phyloP scores from a whole-genome alignment of 1,284 basidiomycete genomes.

The Flammula alnicola region DNA sequence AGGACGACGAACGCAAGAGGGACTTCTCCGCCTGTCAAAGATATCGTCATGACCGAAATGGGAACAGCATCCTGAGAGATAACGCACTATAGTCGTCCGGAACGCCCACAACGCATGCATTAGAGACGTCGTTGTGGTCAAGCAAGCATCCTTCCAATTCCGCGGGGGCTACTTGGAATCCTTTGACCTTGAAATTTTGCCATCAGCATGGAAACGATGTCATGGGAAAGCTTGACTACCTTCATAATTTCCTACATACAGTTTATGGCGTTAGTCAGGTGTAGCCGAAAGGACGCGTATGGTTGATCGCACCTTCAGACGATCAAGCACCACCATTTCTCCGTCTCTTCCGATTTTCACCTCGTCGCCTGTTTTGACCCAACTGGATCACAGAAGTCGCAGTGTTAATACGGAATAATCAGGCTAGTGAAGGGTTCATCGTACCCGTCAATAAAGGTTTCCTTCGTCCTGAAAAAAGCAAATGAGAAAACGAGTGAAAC shows the following conservation, averaged over 20 bases:
- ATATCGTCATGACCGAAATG: too few relatives aligned
- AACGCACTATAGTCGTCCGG: constrained; percentile 65
- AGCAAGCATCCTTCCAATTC: constrained; percentile 76
- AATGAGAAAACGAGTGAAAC: not conserved
- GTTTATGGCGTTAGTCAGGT: not conserved
- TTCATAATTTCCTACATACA: constrained; percentile 56
- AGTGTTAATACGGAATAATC: not conserved
- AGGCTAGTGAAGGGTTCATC: not conserved
- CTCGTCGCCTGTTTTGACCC: constrained; percentile 74
- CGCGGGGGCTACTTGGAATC: constrained; percentile 71
- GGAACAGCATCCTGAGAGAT: too few relatives aligned
- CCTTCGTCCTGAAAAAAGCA: constrained; percentile 44
- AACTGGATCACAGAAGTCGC: constrained; percentile 45
- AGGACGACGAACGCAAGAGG: constrained; percentile 69
- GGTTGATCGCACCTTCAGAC: constrained; percentile 59
- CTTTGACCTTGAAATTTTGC: constrained; percentile 50
- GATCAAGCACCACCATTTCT: constrained; percentile 69
- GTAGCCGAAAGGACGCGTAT: not conserved
- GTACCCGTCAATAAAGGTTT: constrained; percentile 58
- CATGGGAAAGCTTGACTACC: constrained; percentile 19
- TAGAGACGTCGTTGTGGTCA: constrained; percentile 68
- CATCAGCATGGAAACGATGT: not conserved
- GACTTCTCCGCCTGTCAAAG: constrained; percentile 58
- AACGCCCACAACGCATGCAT: constrained; percentile 79
- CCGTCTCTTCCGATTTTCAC: constrained; percentile 58